Evolutionary conservation across 257 asterid genomes (phyloP).

Genomic region (Mentha longifolia): DNA sequence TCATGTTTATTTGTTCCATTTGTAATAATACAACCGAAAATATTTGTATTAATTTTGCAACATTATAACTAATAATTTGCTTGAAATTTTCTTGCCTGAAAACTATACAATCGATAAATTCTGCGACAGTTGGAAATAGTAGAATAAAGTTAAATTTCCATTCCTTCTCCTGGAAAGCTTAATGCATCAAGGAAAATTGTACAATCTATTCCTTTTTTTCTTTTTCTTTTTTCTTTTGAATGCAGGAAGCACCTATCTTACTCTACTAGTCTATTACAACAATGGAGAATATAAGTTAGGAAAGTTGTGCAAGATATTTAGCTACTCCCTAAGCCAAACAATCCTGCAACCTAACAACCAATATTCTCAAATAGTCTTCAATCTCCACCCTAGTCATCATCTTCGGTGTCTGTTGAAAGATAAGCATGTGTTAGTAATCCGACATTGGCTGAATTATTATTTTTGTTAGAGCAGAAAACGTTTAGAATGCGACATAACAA

Average conservation of each 20-base stretch:
- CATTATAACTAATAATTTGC: too few species aligned
- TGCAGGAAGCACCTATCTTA: conserved; percentile 21
- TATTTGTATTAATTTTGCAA: neutral
- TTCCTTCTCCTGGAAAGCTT: neutral
- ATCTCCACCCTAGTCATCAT: conserved; percentile 49
- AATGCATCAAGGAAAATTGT: conserved; percentile 22
- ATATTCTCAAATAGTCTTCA: conserved; percentile 9
- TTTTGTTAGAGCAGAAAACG: too few species aligned
- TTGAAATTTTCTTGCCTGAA: neutral
- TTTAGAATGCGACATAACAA: too few species aligned
- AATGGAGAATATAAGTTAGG: conserved; percentile 1
- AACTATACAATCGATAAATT: neutral
- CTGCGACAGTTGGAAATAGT: neutral
- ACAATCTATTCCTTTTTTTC: conserved; percentile 13
- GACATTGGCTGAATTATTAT: too few species aligned
- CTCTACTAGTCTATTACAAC: conserved; percentile 28
- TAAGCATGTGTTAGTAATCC: conserved; percentile 28
- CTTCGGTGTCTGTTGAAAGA: conserved; percentile 60
- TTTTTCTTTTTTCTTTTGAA: neutral
- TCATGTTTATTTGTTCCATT: neutral
- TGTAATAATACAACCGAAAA: neutral
- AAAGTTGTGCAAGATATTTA: conserved; percentile 18
- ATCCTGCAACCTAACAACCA: conserved; percentile 20
- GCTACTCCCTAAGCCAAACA: conserved; percentile 13
- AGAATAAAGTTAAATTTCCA: neutral